Evolutionary conservation across 345 rosid genomes (phyloP).

Genomic region (Populus ilicifolia): DNA sequence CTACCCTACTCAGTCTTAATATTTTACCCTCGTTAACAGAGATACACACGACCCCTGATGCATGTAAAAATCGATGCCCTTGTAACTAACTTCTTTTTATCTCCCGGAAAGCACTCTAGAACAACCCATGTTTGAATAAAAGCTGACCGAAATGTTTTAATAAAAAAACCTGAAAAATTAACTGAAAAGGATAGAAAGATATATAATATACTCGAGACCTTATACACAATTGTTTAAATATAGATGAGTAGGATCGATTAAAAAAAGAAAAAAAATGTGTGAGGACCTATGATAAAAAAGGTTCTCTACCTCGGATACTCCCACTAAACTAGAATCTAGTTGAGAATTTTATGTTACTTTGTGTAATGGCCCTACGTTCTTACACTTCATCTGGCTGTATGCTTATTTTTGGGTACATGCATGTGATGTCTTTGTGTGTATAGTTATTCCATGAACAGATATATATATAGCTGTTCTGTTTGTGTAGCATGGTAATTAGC

Average conservation of each 20-base stretch:
- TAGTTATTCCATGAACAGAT: background rate
- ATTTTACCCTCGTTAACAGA: background rate
- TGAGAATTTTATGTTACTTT: background rate
- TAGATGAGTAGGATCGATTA: background rate
- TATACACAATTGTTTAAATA: background rate
- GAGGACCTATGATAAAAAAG: constrained; percentile 7
- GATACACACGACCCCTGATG: no score
- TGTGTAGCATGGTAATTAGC: no score
- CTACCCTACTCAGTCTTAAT: background rate
- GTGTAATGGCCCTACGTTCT: background rate
- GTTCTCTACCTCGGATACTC: constrained; percentile 16
- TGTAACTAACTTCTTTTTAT: no score
- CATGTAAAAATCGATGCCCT: no score
- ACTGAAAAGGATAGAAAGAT: no score
- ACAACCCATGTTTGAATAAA: background rate
- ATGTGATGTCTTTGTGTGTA: background rate
- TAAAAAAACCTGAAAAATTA: no score
- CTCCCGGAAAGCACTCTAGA: background rate
- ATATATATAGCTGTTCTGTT: background rate
- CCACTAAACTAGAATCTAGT: constrained; percentile 12
- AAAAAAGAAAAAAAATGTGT: no score
- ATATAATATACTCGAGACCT: no score
- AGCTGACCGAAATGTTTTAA: no score
- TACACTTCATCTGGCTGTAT: background rate
- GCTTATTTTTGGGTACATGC: background rate